phyloP scores from a whole-genome alignment of 805 yeast species.

The Myxozyma neglecta region DNA sequence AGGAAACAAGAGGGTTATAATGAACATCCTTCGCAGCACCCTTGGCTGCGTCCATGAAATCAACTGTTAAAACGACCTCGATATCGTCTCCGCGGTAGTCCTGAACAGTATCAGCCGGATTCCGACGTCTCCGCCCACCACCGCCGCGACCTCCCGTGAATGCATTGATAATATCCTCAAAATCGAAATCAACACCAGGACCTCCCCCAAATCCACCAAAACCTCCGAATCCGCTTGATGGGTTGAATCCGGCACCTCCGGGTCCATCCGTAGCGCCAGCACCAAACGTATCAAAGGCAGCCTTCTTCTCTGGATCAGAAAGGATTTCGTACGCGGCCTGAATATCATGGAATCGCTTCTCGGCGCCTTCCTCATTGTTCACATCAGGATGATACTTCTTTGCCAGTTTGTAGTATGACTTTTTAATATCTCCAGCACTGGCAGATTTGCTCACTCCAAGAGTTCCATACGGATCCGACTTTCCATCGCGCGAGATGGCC shows the following conservation, averaged over 20 bases:
- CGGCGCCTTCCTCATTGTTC: constrained; percentile 86
- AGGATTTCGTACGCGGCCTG: constrained; percentile 93
- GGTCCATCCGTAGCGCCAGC: constrained; percentile 61
- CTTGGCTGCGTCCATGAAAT: constrained; percentile 83
- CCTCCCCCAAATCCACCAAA: constrained; percentile 42
- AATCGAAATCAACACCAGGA: constrained; percentile 47
- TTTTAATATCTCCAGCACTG: constrained; percentile 80
- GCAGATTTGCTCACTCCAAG: constrained; percentile 77
- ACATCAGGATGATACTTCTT: constrained; percentile 96
- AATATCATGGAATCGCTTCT: constrained; percentile 83
- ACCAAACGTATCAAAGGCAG: constrained; percentile 91
- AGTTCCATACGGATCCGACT: constrained; percentile 76
- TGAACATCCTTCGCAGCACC: constrained; percentile 68
- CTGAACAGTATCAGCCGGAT: constrained; percentile 52
- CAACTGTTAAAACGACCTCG: constrained; percentile 58
- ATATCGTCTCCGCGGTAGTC: constrained; percentile 88
- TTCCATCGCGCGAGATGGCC: constrained; percentile 37
- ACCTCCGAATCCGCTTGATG: constrained; percentile 50
- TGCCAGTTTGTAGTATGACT: constrained; percentile 90
- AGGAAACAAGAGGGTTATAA: constrained; percentile 72
- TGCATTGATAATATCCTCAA: constrained; percentile 66
- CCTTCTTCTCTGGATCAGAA: constrained; percentile 52
- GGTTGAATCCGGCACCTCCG: constrained; percentile 52
- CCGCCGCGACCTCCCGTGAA: constrained; percentile 49
- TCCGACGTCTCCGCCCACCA: constrained; percentile 36